Evolutionary conservation across 805 yeast species (phyloP).

Genomic region (Ogataea allantospora): DNA sequence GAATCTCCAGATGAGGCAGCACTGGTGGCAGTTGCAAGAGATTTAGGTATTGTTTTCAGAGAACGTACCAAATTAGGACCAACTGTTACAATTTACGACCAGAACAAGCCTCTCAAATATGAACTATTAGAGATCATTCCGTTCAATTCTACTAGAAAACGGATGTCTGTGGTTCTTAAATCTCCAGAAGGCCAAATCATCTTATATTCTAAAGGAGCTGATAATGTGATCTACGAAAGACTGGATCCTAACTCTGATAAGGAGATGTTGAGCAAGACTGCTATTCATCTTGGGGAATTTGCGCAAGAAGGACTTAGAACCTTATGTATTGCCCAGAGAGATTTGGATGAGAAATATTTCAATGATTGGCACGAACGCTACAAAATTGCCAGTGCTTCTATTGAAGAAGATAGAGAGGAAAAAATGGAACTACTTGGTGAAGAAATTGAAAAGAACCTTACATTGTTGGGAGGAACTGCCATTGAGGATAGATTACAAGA

Average conservation of each 20-base stretch:
- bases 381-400: slow-evolving; percentile 54
- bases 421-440: slow-evolving; percentile 52
- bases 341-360: slow-evolving; percentile 45
- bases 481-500: slow-evolving; percentile 77
- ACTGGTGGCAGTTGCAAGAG: slow-evolving; percentile 72
- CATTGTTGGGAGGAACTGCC: slow-evolving; percentile 74
- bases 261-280: slow-evolving; percentile 52
- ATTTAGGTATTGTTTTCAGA: slow-evolving; percentile 62
- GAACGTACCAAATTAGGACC: slow-evolving; percentile 52
- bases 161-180: slow-evolving; percentile 73
- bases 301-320: slow-evolving; percentile 81
- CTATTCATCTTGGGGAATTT: slow-evolving; percentile 60
- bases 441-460: slow-evolving; percentile 56
- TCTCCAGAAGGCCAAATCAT: slow-evolving; percentile 41
- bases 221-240: slow-evolving; percentile 59
- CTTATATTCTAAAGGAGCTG: slow-evolving; percentile 72
- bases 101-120: slow-evolving; percentile 40
- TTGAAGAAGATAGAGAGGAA: slow-evolving; percentile 58
- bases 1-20: slow-evolving; percentile 87
- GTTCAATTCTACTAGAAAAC: slow-evolving; percentile 68
- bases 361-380: slow-evolving; percentile 54
- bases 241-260: slow-evolving; percentile 37
- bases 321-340: slow-evolving; percentile 63
- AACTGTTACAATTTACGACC: slow-evolving; percentile 42
- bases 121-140: slow-evolving; percentile 56